Evolutionary conservation across 148 eudicot genomes (phyloP), one percentile per base, ranked within the genome.

Genomic region (Cornus florida): DNA sequence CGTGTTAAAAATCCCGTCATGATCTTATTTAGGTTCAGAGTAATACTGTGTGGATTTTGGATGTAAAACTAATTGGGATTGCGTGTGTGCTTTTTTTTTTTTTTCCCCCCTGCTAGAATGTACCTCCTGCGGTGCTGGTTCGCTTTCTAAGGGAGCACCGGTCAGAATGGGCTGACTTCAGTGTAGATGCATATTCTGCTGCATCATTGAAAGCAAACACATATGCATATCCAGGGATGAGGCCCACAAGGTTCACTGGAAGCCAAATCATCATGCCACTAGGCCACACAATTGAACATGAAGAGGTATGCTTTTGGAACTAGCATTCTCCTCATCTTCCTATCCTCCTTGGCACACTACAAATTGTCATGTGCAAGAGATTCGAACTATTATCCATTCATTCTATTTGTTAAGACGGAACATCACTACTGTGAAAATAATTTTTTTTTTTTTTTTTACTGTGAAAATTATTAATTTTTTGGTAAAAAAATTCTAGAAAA

Each of bases 111-210:
- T 76, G 69, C 78, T 90, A 96, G 99, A 91, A 96, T 80, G 95
- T 96, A 60, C 92, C 95, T 83, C 93, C 99, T 39, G 95, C 97
- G 8, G 89, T 92, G 81, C 87, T 96, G 43, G 92, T 96, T 80
- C 93, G 90, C 56, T 92, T 93, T 82, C 81, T 96, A 72, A 92
- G 99, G 84, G 99, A 96, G 87, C 99, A 96, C 78, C 92, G 99
- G 3, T 96, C 99, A 67, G 98, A 96, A 81, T 96, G 99, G 99
- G 99, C 99, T 22, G 99, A 96, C 81, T 92, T 91, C 78, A 92
- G 83, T 71, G 88, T 96, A 59, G 99, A 93, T 84, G 97, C 97
- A 28, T 96, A 93, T 85, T 80, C 88, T 67, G 98, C 99, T 41
- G 89, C 97, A 3, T 89, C 97, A 41, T 71, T 92, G 79, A 92